A percentile compares a stretch with the other conserved stretches of the same genome.
Evolutionary conservation across 1,139 yeast genomes (phyloP).

Genomic region (Pichia sp.): DNA sequence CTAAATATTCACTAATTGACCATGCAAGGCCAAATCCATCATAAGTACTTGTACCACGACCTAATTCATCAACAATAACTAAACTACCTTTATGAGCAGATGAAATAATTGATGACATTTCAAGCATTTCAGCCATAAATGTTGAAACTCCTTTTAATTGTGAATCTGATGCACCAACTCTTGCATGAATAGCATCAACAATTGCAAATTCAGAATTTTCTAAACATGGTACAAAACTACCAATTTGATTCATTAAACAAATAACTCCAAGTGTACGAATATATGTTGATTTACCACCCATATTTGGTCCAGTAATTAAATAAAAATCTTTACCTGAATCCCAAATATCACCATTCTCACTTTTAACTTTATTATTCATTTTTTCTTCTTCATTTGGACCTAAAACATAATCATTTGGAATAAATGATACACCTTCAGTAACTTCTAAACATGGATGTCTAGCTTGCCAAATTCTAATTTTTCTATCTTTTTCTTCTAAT

Average conservation of each 20-base stretch:
- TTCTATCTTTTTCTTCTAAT: slow-evolving; percentile 42
- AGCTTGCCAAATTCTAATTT: slow-evolving; percentile 57
- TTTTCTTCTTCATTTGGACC: slow-evolving; percentile 1
- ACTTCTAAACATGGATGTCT: slow-evolving; percentile 93
- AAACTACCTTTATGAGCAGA: slow-evolving; percentile 80
- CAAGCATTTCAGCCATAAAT: slow-evolving; percentile 97
- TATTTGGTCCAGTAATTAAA: slow-evolving; percentile 93
- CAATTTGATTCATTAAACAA: slow-evolving; percentile 84
- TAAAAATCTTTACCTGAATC: slow-evolving; percentile 51
- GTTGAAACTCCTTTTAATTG: slow-evolving; percentile 95
- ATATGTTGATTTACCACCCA: slow-evolving; percentile 98
- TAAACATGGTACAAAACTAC: slow-evolving; percentile 80
- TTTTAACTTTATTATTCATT: neutral
- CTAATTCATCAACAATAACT: slow-evolving; percentile 89
- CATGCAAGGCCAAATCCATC: slow-evolving; percentile 98
- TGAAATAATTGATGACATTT: slow-evolving; percentile 84
- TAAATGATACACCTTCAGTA: slow-evolving; percentile 81
- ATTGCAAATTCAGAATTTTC: slow-evolving; percentile 64
- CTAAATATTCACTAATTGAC: slow-evolving; percentile 86
- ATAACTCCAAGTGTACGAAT: slow-evolving; percentile 89
- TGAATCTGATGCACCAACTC: slow-evolving; percentile 99
- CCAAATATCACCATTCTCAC: slow-evolving; percentile 42
- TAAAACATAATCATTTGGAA: slow-evolving; percentile 48
- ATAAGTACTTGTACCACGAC: slow-evolving; percentile 94
- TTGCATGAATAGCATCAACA: slow-evolving; percentile 85